A percentile compares a stretch with the other conserved stretches of the same genome.
Conservation (phyloP, 2,329 filamentous ascomycete species). For the Beauveria medogensis region DNA sequence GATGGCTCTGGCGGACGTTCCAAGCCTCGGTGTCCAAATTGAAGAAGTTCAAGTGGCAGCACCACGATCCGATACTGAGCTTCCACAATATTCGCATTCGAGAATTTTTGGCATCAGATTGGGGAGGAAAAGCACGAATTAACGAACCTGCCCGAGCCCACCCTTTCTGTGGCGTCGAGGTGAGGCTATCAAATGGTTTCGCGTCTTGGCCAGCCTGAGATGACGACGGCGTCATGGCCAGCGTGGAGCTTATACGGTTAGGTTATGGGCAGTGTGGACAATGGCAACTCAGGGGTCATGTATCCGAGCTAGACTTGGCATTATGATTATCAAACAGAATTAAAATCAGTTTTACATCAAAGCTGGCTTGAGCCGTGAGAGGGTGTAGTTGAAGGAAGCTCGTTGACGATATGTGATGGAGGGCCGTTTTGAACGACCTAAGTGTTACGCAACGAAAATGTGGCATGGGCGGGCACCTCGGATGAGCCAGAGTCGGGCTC, state of each 20-base stretch:
- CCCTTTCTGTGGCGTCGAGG: background rate
- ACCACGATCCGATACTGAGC: slow-evolving; percentile 3
- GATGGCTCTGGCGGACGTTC: background rate
- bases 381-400: too few species aligned
- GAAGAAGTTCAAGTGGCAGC: background rate
- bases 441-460: slow-evolving; percentile 2
- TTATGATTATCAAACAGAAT: background rate
- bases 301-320: background rate
- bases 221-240: background rate
- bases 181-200: background rate
- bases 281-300: background rate
- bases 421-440: background rate
- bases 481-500: background rate
- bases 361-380: background rate
- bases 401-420: background rate
- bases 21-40: background rate
- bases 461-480: background rate
- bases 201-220: background rate
- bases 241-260: background rate
- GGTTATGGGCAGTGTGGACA: background rate
- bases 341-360: background rate
- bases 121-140: background rate
- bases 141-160: background rate
- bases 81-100: slow-evolving; percentile 2
- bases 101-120: background rate